phyloP scores from a whole-genome alignment of 176 grass and related monocot species.

The Oryza brachyantha region DNA sequence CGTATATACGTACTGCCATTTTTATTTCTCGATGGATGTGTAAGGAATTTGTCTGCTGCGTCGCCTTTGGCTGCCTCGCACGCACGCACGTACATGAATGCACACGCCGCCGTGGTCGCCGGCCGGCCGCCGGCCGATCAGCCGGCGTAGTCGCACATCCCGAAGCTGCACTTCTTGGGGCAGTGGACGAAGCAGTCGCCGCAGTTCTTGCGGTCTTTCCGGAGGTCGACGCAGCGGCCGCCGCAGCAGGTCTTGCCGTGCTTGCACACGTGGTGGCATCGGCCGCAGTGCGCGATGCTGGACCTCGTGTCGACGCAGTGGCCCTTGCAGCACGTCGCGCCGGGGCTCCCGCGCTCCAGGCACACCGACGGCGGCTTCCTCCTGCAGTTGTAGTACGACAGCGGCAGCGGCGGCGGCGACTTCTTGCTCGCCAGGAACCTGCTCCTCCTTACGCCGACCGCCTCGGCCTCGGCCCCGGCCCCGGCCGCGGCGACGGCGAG shows the following conservation, averaged over 20 bases:
- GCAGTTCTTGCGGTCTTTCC: constrained; percentile 37
- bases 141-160: constrained; percentile 44
- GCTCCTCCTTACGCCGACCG: constrained; percentile 32
- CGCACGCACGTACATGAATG: neutral
- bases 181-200: constrained; percentile 25
- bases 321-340: constrained; percentile 44
- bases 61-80: neutral
- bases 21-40: constrained; percentile 34
- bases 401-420: neutral
- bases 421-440: constrained; percentile 29
- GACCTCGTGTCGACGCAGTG: constrained; percentile 11
- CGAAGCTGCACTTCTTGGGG: constrained; percentile 4
- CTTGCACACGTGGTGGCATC: constrained; percentile 30
- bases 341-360: constrained; percentile 24
- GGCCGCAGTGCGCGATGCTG: constrained; percentile 37
- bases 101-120: neutral
- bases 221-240: constrained; percentile 42
- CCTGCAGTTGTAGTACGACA: constrained; percentile 29
- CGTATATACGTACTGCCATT: constrained; percentile 39
- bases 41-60: neutral
- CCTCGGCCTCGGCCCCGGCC: neutral
- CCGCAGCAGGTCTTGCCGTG: constrained; percentile 26
- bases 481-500: neutral
- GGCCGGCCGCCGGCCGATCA: neutral
- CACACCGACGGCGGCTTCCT: constrained; percentile 10